Evolutionary conservation across 2,329 filamentous ascomycete genomes (phyloP), one percentile per base, ranked within the genome.

Genomic region (Orbilia ellipsospora): DNA sequence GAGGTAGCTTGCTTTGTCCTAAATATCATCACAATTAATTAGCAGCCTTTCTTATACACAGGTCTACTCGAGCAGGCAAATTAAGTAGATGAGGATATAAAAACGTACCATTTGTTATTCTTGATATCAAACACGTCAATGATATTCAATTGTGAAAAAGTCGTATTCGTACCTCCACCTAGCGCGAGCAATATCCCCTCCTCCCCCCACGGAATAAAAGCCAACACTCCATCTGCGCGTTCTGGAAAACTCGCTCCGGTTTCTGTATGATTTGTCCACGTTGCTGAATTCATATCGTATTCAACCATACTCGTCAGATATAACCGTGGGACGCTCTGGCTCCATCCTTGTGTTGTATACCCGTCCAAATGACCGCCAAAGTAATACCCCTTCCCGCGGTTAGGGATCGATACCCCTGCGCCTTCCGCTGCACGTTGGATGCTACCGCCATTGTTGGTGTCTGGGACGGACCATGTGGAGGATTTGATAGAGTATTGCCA

Each of bases 51-150:
- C 28, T 10, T 15, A 16, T 5, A 20, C 8, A 40, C 15, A 48
- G 7, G 1, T 3, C 15, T 48, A n/a, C 15, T 48, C 44, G 5
- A 7, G 31, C 8, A 10, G 31, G 8, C 10, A 36, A 31, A 2
- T 36, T 6, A 6, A 7, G 31, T 23, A 23, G 23, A 23, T 23
- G 23, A 23, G 36, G 12, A 10, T 16, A 48, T 5, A 7, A 44
- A 8, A 48, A 36, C 92, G n/a, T 61, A 73, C 92, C 92, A 95
- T 5, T 84, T 86, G 1, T 87, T 85, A 31, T 83, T 86, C 2
- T 87, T 90, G 69, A 94, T 87, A 79, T 95, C 92, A 81, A 92
- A 95, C n/a, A 94, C 88, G 78, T 94, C 90, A 45, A 94, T 89
- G 15, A 87, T 86, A 57, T 89, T 93, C 83, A 94, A 93, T 15